Evolutionary conservation across 2,329 filamentous ascomycete species (phyloP).

Genomic region (Fusarium sp.): DNA sequence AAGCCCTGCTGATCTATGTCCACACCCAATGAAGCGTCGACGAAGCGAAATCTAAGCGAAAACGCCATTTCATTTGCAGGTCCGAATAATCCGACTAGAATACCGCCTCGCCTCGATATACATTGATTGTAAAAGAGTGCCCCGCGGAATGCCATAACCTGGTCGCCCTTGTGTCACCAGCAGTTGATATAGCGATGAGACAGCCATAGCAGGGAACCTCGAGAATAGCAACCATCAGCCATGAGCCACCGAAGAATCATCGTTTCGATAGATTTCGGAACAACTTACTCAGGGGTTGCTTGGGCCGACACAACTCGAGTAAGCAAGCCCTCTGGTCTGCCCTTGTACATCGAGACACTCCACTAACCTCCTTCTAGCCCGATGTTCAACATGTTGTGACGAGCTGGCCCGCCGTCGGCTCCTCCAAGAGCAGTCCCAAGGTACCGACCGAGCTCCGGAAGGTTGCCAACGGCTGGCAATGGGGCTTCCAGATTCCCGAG

Average conservation of each 20-base stretch:
- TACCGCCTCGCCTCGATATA: constrained; percentile 9
- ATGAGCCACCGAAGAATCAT: constrained; percentile 56
- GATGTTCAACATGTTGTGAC: constrained; percentile 56
- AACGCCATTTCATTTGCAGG: constrained; percentile 17
- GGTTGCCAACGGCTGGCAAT: constrained; percentile 54
- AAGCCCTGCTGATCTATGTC: constrained; percentile 15
- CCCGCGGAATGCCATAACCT: constrained; percentile 17
- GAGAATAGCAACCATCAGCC: constrained; percentile 25
- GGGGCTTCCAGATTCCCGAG: constrained; percentile 61
- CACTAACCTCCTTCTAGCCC: constrained; percentile 45
- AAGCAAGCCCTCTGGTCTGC: constrained; percentile 31
- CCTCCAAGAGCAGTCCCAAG: constrained; percentile 52
- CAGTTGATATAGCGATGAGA: constrained; percentile 35
- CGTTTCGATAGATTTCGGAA: constrained; percentile 66
- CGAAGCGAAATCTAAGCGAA: constrained; percentile 32
- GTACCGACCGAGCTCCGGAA: constrained; percentile 62
- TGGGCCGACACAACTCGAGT: constrained; percentile 58
- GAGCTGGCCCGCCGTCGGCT: constrained; percentile 54
- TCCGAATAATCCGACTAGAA: constrained; percentile 19
- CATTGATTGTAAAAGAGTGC: constrained; percentile 9
- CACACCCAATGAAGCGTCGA: constrained; percentile 25
- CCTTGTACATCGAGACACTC: background rate
- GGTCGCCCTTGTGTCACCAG: constrained; percentile 25
- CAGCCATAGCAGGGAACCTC: constrained; percentile 25
- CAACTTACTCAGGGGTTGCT: constrained; percentile 66